Evolutionary conservation across 78 protist genomes (phyloP).

Genomic region (Dictyostelium purpureum): DNA sequence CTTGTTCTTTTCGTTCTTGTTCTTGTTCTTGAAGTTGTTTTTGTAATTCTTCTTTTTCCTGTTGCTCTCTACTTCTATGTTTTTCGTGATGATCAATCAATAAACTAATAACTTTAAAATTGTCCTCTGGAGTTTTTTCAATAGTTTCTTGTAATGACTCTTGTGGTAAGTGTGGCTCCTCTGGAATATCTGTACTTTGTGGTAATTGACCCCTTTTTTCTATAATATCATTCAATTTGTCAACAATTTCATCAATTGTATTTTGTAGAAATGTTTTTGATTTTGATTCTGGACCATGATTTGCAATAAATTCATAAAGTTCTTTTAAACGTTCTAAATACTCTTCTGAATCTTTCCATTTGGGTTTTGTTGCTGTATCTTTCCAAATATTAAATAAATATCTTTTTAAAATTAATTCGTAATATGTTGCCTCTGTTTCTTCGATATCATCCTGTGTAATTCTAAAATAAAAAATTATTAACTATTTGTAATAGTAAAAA

Average conservation of each 20-base stretch:
- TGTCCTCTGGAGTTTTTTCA: neutral
- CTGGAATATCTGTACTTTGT: neutral
- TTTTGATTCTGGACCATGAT: neutral
- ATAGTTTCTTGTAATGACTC: neutral
- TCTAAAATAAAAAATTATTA: neutral
- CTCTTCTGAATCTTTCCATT: neutral
- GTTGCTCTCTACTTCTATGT: neutral
- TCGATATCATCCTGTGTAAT: constrained; percentile 58
- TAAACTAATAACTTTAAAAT: too few relatives aligned
- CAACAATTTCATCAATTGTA: neutral
- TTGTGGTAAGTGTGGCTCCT: too few relatives aligned
- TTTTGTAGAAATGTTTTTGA: neutral
- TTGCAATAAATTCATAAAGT: neutral
- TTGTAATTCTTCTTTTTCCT: neutral
- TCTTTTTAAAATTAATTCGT: constrained; percentile 37
- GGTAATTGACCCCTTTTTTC: neutral
- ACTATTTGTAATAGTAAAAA: neutral
- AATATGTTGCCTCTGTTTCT: constrained; percentile 45
- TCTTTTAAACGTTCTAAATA: neutral
- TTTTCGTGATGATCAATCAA: neutral
- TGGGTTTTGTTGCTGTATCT: neutral
- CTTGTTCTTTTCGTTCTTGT: neutral
- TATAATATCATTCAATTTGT: neutral
- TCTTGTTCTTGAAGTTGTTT: neutral
- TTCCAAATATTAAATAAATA: constrained; percentile 34